phyloP scores from a whole-genome alignment of 192 early-diverging fungal species.

The Umbelopsis sp. region DNA sequence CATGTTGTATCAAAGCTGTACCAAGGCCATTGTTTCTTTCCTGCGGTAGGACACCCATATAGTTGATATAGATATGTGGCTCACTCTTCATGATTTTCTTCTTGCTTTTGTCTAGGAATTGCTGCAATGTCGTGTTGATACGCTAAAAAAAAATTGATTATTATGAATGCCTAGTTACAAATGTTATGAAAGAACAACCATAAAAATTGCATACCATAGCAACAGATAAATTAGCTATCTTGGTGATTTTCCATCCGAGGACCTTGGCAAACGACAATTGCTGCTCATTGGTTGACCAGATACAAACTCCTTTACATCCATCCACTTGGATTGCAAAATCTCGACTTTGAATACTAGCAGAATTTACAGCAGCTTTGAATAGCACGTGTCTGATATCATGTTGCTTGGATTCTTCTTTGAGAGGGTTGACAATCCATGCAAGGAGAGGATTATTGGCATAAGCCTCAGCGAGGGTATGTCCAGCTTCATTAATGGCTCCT shows the following conservation, averaged over 20 bases:
- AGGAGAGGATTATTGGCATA: conserved; percentile 22
- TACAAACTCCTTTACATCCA: conserved; percentile 35
- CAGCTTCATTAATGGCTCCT: conserved; percentile 38
- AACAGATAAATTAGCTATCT: not conserved
- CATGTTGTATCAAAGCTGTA: conserved; percentile 18
- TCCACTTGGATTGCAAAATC: conserved; percentile 41
- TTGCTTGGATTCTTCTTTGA: conserved; percentile 6
- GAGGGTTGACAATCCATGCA: conserved; percentile 21
- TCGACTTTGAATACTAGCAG: conserved; percentile 24
- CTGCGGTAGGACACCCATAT: conserved; percentile 29
- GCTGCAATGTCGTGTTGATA: conserved; percentile 6
- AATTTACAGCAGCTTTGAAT: conserved; percentile 32
- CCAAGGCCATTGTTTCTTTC: conserved; percentile 36
- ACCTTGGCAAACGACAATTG: conserved; percentile 16
- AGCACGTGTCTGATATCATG: conserved; percentile 5
- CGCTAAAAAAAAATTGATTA: not conserved
- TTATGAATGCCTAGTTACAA: not conserved
- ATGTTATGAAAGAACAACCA: not conserved
- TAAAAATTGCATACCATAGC: not conserved
- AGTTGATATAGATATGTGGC: conserved; percentile 26
- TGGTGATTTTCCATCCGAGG: not conserved
- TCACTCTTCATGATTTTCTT: not conserved
- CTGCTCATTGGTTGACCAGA: conserved; percentile 25
- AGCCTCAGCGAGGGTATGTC: conserved; percentile 29
- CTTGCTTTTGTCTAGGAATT: conserved; percentile 11